Conservation (phyloP, 345 rosid genomes). For the Populus tremula region DNA sequence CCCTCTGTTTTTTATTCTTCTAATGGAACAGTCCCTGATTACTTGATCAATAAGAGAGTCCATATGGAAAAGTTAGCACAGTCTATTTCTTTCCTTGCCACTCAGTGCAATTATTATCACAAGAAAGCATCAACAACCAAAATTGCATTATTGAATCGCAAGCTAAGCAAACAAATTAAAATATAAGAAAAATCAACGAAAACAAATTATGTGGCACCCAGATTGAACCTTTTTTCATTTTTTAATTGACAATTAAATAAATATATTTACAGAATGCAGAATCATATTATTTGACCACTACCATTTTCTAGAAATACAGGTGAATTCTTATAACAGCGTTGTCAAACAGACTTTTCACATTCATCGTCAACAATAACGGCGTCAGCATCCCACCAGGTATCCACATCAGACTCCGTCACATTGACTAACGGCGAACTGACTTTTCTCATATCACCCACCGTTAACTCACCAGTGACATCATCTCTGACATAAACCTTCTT, state of each 20-base stretch:
- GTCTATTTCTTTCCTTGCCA: not conserved
- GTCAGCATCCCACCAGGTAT: constrained; percentile 63
- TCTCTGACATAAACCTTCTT: constrained; percentile 50
- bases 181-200: not conserved
- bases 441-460: constrained; percentile 63
- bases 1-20: too few relatives aligned
- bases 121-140: not conserved
- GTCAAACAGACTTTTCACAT: not conserved
- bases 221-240: not conserved
- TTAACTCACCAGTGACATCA: constrained; percentile 24
- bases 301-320: not conserved
- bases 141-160: not conserved
- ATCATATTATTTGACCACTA: not conserved
- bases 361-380: constrained; percentile 32
- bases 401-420: constrained; percentile 40
- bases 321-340: constrained; percentile 1
- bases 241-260: not conserved
- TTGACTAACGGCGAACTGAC: constrained; percentile 40
- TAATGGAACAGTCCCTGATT: not conserved
- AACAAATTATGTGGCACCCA: not conserved
- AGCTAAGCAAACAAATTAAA: not conserved
- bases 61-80: not conserved
- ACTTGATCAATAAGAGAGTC: not conserved
- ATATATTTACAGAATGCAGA: not conserved
- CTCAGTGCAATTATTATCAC: not conserved